Percentiles rank a stretch among this genome's conserved stretches.
These are phyloP conservation scores for Schrenkiella parvula DNA, from an alignment of 345 rosid genomes.

Conservation along the genomic window DNA sequence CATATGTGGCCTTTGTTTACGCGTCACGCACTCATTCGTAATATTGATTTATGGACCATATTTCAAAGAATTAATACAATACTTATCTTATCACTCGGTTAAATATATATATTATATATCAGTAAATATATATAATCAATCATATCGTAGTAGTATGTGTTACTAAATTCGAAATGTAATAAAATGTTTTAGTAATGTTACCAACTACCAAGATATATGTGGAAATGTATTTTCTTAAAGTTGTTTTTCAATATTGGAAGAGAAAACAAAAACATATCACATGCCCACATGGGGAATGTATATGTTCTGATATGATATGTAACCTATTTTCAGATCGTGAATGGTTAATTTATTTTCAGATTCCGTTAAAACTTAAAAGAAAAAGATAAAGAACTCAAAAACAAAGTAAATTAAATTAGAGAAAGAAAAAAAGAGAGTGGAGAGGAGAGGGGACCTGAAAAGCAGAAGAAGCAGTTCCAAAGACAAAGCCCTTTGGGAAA, in stretches of 20 bases:
- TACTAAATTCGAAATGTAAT: no score
- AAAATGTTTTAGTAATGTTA: background rate
- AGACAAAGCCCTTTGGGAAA: constrained; percentile 50
- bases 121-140: no score
- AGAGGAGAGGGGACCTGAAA: constrained; percentile 40
- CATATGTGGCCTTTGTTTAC: background rate
- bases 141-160: no score
- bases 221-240: background rate
- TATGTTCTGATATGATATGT: background rate
- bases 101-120: no score
- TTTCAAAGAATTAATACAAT: no score
- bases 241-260: background rate
- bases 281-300: constrained; percentile 21
- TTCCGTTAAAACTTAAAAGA: background rate
- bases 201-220: background rate
- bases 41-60: background rate
- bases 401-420: background rate
- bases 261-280: constrained; percentile 3
- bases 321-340: constrained; percentile 1
- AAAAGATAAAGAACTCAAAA: background rate
- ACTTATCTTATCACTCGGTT: no score
- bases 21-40: constrained; percentile 4
- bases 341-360: background rate
- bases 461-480: constrained; percentile 61
- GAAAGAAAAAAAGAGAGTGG: background rate